Conservation (phyloP, 768 basidiomycete species). For the Pleurotus platypus region DNA sequence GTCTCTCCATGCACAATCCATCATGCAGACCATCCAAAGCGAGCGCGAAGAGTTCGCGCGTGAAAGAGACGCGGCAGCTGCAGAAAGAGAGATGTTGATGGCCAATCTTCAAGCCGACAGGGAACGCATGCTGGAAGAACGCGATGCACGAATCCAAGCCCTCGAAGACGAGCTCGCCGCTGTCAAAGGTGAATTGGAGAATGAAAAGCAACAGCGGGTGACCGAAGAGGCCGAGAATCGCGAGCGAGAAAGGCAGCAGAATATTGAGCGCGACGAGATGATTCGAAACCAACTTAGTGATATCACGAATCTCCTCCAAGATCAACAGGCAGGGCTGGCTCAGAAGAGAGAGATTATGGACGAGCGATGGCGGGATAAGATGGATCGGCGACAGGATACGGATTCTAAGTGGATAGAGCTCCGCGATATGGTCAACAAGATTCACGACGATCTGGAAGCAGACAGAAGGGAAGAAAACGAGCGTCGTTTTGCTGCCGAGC, state of each 20-base stretch:
- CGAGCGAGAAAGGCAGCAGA: slow-evolving; percentile 56
- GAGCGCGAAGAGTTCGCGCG: slow-evolving; percentile 59
- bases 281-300: slow-evolving; percentile 62
- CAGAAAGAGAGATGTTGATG: slow-evolving; percentile 50
- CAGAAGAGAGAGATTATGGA: slow-evolving; percentile 61
- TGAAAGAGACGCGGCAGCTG: slow-evolving; percentile 50
- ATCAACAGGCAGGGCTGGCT: slow-evolving; percentile 56
- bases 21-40: slow-evolving; percentile 52
- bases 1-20: slow-evolving; percentile 50
- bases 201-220: slow-evolving; percentile 53
- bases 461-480: slow-evolving; percentile 52
- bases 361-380: slow-evolving; percentile 61
- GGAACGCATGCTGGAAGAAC: slow-evolving; percentile 40
- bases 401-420: slow-evolving; percentile 55
- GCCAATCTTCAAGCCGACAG: slow-evolving; percentile 50
- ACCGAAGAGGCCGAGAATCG: slow-evolving; percentile 61
- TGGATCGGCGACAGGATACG: slow-evolving; percentile 52
- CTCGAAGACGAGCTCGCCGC: slow-evolving; percentile 62
- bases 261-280: slow-evolving; percentile 56
- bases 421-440: slow-evolving; percentile 55
- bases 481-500: slow-evolving; percentile 45
- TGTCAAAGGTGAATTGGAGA: slow-evolving; percentile 56
- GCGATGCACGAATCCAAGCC: slow-evolving; percentile 50
- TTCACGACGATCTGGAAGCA: slow-evolving; percentile 52
- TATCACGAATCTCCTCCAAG: slow-evolving; percentile 69